A percentile compares a stretch with the other conserved stretches of the same genome.
Conservation (phyloP, 73 alveolate species). For the Paramecium octaurelia region DNA sequence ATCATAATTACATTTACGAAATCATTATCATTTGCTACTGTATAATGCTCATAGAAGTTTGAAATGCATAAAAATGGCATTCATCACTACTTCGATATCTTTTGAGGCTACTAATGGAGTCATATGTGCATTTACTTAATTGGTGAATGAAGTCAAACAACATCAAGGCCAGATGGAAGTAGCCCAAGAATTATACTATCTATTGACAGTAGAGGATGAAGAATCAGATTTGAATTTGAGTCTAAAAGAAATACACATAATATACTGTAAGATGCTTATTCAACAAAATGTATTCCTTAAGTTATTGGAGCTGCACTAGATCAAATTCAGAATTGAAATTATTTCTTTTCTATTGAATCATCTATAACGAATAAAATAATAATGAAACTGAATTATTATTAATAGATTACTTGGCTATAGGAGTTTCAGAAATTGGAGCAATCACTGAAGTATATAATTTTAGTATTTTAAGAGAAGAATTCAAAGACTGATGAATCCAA, state of each 20-base stretch:
- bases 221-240: background rate
- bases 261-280: slow-evolving; percentile 25
- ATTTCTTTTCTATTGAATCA: background rate
- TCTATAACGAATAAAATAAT: background rate
- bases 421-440: slow-evolving; percentile 39
- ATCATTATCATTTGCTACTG: slow-evolving; percentile 35
- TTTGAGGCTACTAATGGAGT: slow-evolving; percentile 39
- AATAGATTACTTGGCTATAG: background rate
- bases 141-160: slow-evolving; percentile 12
- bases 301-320: slow-evolving; percentile 22
- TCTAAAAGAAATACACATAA: background rate
- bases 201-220: slow-evolving; percentile 1
- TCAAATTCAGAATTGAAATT: background rate
- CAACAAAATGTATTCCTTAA: slow-evolving; percentile 16
- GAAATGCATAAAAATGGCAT: background rate
- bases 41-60: background rate
- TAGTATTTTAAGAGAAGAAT: background rate
- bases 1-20: background rate
- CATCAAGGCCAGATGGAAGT: background rate
- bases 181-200: background rate
- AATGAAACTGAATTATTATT: slow-evolving; percentile 29
- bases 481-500: background rate
- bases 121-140: background rate
- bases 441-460: slow-evolving; percentile 1
- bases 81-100: background rate